Evolutionary conservation across 148 eudicot genomes (phyloP), one percentile per base, ranked within the genome.

Genomic region (Simmondsia chinensis): DNA sequence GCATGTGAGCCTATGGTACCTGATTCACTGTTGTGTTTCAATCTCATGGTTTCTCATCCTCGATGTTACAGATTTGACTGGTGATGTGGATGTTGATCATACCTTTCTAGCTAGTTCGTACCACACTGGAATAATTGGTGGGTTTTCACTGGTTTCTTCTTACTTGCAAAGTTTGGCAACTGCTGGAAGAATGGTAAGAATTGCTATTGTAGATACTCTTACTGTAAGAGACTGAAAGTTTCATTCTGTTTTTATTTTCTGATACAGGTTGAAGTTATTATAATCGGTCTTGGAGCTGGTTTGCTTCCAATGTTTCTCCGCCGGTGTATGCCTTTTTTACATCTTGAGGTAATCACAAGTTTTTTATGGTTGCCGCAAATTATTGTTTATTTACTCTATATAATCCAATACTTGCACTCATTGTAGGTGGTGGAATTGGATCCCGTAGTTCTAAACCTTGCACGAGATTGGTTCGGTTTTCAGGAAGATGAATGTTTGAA

Each of bases 221-320:
- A 36, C 28, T 13, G 20, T 26, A 18, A 23, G 20, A 48, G 20
- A 9, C 7, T n/a, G n/a, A n/a, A n/a, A n/a, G n/a, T n/a, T n/a
- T n/a, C n/a, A n/a, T n/a, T n/a, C n/a, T n/a, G 19, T 20, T 18
- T 43, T 24, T 12, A 28, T 36, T 31, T 39, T 29, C 39, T 59
- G 35, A 34, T 5, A 8, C 77, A 91, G 99, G 69, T 85, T 19
- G 64, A 67, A 60, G 48, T 86, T 9, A 74, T 74, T 70, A 80
- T 91, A 35, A 68, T 91, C 63, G 99, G 99, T 63, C 94, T 91
- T 46, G 95, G 99, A 59, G 99, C 99, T 43, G 99, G 99, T 38
- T 43, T 91, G 43, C 95, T 91, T 62, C 95, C 95, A 13, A 82
- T 79, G 89, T 82, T 85, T 74, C 85, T 91, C 43, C 84, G 59